Evolutionary conservation across 2,329 filamentous ascomycete species (phyloP), one percentile per base, ranked within the genome.

Genomic region (Penicillium sp.): DNA sequence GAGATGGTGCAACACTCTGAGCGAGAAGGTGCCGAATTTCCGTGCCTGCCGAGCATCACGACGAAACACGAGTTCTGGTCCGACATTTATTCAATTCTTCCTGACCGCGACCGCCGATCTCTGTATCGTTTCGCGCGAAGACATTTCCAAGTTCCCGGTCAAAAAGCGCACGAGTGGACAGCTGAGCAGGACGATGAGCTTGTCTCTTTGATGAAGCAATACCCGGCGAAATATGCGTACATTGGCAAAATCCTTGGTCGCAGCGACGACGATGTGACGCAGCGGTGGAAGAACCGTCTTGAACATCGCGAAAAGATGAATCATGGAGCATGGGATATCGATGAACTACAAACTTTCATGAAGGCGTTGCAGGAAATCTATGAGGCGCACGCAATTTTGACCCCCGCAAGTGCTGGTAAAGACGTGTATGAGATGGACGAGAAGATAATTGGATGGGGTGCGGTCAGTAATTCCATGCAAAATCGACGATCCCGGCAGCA

Each of bases 261-360:
- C 22, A 72, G 64, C 13, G 63, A 68, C 22, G 74, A 76, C 48
- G 70, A 74, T 51, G 73, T 76, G 18, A 67, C 68, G 5, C 73
- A 75, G 53, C 60, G 73, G 31, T 76, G 73, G 73, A 71, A 72
- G 46, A 74, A 76, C 48, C 66, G 65, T 38, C 64, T 76, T 5
- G 63, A 72, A 50, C 67, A 74, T 51, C 66, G 69, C 4, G 53
- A 44, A 7, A 72, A 66, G 7, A 69, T 69, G 64, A 67, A 64
- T 5, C 51, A 45, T 14, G 74, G 74, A 1, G 46, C 63, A 14
- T 76, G 74, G 74, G 64, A 61, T 2, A 60, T 60, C n/a, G 58
- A 66, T 2, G 74, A 76, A 52, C 44, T 64, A 5, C 43, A 36
- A 4, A 44, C 48, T 8, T 61, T 76, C n/a, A 53, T 65, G 16